phyloP scores from a whole-genome alignment of 2,329 filamentous ascomycete species.

The Fusarium chlamydosporum region DNA sequence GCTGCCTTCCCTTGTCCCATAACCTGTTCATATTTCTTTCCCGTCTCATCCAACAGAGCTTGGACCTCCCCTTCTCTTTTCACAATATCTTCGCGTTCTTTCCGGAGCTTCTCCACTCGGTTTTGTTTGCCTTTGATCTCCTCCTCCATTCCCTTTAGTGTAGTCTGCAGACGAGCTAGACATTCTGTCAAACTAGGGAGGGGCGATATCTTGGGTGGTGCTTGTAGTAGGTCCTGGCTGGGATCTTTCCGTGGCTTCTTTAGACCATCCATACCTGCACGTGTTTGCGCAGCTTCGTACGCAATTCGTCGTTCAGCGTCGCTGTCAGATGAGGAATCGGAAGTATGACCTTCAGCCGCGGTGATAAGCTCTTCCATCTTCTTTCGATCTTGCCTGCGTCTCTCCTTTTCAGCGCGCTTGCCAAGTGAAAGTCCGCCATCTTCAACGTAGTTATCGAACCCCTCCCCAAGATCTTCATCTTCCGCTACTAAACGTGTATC shows the following conservation, averaged over 20 bases:
- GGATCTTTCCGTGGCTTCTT: constrained; percentile 60
- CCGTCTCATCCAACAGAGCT: constrained; percentile 82
- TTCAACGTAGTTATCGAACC: constrained; percentile 92
- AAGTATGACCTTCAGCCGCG: constrained; percentile 77
- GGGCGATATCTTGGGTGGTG: constrained; percentile 81
- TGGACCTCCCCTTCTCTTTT: constrained; percentile 85
- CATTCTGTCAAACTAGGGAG: constrained; percentile 80
- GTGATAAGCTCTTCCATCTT: constrained; percentile 89
- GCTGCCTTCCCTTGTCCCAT: constrained; percentile 54
- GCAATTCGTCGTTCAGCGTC: constrained; percentile 80
- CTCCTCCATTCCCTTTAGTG: constrained; percentile 73
- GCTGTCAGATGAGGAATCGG: constrained; percentile 76
- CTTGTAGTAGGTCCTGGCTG: constrained; percentile 62
- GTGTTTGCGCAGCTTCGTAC: constrained; percentile 89
- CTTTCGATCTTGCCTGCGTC: constrained; percentile 73
- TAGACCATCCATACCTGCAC: constrained; percentile 85
- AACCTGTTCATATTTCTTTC: constrained; percentile 70
- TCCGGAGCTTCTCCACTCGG: constrained; percentile 75
- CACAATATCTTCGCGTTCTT: constrained; percentile 77
- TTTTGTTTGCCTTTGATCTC: constrained; percentile 72
- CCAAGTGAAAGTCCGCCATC: constrained; percentile 85
- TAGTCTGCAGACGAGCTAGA: constrained; percentile 72
- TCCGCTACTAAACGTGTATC: constrained; percentile 83
- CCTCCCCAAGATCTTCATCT: constrained; percentile 93
- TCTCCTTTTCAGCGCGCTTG: constrained; percentile 82